These are phyloP conservation scores for Rhizopogon vinicolor DNA, from an alignment of 768 basidiomycete genomes.

Conservation along the genomic window DNA sequence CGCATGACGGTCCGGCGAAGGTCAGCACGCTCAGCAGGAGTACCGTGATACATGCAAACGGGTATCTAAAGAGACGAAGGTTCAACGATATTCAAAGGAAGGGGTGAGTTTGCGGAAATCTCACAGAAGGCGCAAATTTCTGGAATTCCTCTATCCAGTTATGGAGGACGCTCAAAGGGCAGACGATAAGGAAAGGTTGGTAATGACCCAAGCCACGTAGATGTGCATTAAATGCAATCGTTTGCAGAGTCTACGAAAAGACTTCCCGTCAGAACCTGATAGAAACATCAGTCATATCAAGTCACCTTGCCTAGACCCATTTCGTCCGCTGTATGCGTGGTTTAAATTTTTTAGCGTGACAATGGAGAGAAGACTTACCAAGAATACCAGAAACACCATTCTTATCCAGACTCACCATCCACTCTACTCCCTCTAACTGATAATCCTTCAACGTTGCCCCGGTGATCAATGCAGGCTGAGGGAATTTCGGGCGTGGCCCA, in stretches of 20 bases:
- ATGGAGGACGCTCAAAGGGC: slow-evolving; percentile 88
- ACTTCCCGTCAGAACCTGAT: slow-evolving; percentile 4
- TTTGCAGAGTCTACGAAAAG: slow-evolving; percentile 76
- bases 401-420: slow-evolving; percentile 88
- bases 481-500: slow-evolving; percentile 35
- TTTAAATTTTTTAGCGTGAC: slow-evolving; percentile 7
- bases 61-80: slow-evolving; percentile 55
- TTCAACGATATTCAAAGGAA: neutral
- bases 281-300: neutral
- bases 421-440: slow-evolving; percentile 91
- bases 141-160: slow-evolving; percentile 87
- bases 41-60: slow-evolving; percentile 88
- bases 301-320: slow-evolving; percentile 88
- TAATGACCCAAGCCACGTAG: slow-evolving; percentile 68
- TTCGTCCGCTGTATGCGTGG: slow-evolving; percentile 65
- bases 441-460: slow-evolving; percentile 86
- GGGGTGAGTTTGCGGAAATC: slow-evolving; percentile 14
- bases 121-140: slow-evolving; percentile 76
- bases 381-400: slow-evolving; percentile 82
- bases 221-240: slow-evolving; percentile 90
- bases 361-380: slow-evolving; percentile 37
- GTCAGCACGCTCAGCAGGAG: slow-evolving; percentile 74
- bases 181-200: slow-evolving; percentile 83
- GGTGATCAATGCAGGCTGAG: slow-evolving; percentile 77
- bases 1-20: slow-evolving; percentile 62